Evolutionary conservation across 768 basidiomycete species (phyloP).

Genomic region (Hericium alpestre): DNA sequence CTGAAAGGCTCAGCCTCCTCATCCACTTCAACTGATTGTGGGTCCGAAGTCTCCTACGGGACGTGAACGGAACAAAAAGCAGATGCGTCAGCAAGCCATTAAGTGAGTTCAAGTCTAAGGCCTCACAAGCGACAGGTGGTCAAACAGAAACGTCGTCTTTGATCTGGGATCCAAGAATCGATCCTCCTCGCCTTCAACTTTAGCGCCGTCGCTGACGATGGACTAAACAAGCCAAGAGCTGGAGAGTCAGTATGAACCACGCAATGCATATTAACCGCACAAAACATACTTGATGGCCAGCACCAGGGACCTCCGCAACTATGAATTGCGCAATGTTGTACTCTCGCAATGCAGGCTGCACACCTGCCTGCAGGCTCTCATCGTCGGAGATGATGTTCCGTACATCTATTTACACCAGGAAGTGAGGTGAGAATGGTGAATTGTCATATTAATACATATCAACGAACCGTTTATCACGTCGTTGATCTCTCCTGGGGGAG

Average conservation of each 20-base stretch:
- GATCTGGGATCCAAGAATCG: conserved; percentile 80
- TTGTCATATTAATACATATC: not conserved
- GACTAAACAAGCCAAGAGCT: conserved; percentile 40
- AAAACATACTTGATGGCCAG: conserved; percentile 58
- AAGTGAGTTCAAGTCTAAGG: not conserved
- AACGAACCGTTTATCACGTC: conserved; percentile 80
- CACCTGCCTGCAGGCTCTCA: conserved; percentile 64
- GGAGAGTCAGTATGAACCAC: not conserved
- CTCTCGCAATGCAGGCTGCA: conserved; percentile 66
- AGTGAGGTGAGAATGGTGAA: not conserved
- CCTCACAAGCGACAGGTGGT: conserved; percentile 75
- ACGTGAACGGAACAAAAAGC: not conserved
- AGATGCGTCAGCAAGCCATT: not conserved
- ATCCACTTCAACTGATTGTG: conserved; percentile 50
- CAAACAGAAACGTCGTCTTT: conserved; percentile 68
- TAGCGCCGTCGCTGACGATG: conserved; percentile 68
- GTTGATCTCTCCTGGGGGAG: conserved; percentile 94
- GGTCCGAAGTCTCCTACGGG: conserved; percentile 65
- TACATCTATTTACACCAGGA: conserved; percentile 49
- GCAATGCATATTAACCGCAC: not conserved
- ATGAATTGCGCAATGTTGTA: conserved; percentile 88
- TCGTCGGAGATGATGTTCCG: conserved; percentile 86
- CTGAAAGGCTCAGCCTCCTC: conserved; percentile 65
- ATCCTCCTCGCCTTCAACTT: conserved; percentile 42
- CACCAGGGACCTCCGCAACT: conserved; percentile 72